Conservation (phyloP, 768 basidiomycete species). For the Cubamyces lactineus region DNA sequence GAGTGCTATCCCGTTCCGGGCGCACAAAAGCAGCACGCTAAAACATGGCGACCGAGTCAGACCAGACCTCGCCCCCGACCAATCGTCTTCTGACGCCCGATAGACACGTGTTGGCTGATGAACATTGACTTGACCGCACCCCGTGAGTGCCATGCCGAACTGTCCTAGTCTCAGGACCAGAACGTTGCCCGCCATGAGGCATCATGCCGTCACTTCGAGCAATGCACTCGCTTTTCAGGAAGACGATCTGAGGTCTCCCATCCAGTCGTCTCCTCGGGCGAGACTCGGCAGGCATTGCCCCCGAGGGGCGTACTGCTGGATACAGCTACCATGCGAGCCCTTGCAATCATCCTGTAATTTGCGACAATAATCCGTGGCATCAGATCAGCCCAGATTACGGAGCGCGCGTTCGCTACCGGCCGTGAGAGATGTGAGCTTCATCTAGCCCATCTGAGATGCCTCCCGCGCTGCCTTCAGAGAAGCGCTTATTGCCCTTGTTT, state of each 20-base stretch:
- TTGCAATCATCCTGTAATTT: no score
- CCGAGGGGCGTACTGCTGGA: no score
- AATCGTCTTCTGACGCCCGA: neutral
- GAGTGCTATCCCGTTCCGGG: neutral
- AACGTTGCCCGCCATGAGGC: no score
- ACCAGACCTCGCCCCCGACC: neutral
- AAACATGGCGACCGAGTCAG: neutral
- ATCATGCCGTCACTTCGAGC: no score
- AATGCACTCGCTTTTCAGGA: no score
- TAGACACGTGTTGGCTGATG: constrained; percentile 3
- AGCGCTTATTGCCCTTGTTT: neutral
- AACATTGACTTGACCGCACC: neutral
- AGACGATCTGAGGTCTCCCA: no score
- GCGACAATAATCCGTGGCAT: no score
- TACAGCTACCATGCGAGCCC: no score
- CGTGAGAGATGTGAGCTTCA: neutral
- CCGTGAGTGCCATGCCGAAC: no score
- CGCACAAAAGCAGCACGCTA: neutral
- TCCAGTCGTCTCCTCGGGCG: no score
- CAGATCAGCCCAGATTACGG: neutral
- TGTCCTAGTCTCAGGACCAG: no score
- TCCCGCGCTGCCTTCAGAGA: neutral
- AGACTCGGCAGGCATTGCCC: no score
- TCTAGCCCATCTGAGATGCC: neutral
- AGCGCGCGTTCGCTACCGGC: neutral